phyloP scores from a whole-genome alignment of 495 filamentous ascomycete genomes.

The Pyrenopolyporus hunteri region DNA sequence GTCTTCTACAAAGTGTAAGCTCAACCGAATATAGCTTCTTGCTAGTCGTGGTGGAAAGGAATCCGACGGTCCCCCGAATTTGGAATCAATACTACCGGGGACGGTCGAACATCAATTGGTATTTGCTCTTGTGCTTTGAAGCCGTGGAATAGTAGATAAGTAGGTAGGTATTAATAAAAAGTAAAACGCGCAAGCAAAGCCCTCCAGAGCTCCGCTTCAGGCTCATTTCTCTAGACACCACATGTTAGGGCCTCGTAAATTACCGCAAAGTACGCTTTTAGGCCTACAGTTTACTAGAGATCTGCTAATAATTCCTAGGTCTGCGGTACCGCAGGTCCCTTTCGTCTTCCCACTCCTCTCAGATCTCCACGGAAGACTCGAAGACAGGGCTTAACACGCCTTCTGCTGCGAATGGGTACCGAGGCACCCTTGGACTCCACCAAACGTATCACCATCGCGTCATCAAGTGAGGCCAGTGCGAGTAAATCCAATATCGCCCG shows the following conservation, averaged over 20 bases:
- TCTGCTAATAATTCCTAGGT: constrained; percentile 8
- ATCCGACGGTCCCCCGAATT: constrained; percentile 18
- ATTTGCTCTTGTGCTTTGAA: constrained; percentile 3
- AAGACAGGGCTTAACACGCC: constrained; percentile 18
- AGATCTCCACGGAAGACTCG: constrained; percentile 12
- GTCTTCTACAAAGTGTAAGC: constrained; percentile 23
- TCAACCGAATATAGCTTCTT: constrained; percentile 3
- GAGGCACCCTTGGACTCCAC: not conserved
- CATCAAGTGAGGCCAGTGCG: constrained; percentile 11
- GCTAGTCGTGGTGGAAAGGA: not conserved
- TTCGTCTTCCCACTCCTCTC: constrained; percentile 26
- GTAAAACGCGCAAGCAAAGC: not conserved
- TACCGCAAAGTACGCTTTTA: constrained; percentile 23
- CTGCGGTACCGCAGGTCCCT: constrained; percentile 31
- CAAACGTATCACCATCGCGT: constrained; percentile 8
- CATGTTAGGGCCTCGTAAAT: constrained; percentile 28
- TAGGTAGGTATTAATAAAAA: not conserved
- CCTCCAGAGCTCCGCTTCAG: not conserved
- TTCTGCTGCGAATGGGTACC: constrained; percentile 18
- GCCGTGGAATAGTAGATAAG: too few species aligned
- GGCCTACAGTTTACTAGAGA: not conserved
- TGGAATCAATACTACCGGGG: constrained; percentile 7
- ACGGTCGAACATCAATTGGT: constrained; percentile 4
- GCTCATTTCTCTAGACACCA: not conserved
- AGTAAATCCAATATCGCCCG: constrained; percentile 1